Conservation (phyloP, 768 basidiomycete species). For the Suillus alpinus region DNA sequence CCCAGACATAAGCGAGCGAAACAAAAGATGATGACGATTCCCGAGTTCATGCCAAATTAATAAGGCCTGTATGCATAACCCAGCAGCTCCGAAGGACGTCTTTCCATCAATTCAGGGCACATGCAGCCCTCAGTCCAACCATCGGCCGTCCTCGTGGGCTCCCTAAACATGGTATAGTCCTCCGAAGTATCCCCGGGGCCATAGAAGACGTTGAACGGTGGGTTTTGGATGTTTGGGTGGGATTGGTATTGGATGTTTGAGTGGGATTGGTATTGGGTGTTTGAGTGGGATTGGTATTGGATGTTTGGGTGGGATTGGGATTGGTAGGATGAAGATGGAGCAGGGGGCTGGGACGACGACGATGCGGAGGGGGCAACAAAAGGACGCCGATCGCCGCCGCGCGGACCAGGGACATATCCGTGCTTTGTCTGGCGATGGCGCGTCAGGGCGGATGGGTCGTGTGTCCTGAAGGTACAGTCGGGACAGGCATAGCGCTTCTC, state of each 20-base stretch:
- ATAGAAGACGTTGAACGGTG: not conserved
- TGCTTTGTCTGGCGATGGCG: slow-evolving; percentile 24
- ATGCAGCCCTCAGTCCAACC: not conserved
- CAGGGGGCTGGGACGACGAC: too few relatives aligned
- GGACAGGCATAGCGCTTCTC: slow-evolving; percentile 8
- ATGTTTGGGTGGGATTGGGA: too few relatives aligned
- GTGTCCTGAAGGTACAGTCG: slow-evolving; percentile 17
- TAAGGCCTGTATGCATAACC: not conserved
- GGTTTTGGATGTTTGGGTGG: not conserved
- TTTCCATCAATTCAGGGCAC: not conserved
- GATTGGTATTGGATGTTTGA: not conserved
- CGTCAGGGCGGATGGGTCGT: slow-evolving; percentile 23
- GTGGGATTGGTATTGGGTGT: too few relatives aligned
- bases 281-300: too few relatives aligned
- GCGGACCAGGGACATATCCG: slow-evolving; percentile 15
- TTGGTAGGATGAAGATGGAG: not conserved
- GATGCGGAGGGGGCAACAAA: not conserved
- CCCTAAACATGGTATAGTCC: not conserved
- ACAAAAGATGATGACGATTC: too few relatives aligned
- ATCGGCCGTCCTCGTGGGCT: not conserved
- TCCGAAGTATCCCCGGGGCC: not conserved
- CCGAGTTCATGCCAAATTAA: not conserved
- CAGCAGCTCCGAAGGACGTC: not conserved
- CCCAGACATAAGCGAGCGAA: not conserved
- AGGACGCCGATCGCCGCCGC: not conserved